Conservation (phyloP, 352 stramenopile species). For the Lagenidium sp. region DNA sequence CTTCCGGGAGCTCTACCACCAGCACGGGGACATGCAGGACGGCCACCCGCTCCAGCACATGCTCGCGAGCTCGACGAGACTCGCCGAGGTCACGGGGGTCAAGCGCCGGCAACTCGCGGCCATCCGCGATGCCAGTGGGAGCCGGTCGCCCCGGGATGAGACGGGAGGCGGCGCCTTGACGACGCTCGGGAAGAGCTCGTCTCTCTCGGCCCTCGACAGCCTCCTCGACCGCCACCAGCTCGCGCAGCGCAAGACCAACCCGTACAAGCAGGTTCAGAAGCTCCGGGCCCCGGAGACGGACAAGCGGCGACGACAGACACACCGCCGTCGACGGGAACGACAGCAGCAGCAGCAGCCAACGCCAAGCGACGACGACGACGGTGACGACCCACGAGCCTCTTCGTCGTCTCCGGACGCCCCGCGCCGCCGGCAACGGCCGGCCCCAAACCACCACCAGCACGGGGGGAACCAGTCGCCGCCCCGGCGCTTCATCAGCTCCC, state of each 20-base stretch:
- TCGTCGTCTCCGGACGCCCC: not conserved
- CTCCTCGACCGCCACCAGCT: slow-evolving; percentile 17
- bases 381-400: not conserved
- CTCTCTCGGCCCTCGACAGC: slow-evolving; percentile 28
- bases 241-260: slow-evolving; percentile 6
- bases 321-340: no score
- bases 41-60: slow-evolving; percentile 65
- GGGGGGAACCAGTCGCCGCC: slow-evolving; percentile 1
- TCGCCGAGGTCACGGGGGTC: slow-evolving; percentile 20
- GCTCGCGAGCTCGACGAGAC: slow-evolving; percentile 40
- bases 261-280: slow-evolving; percentile 9
- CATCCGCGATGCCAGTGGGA: no score
- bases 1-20: slow-evolving; percentile 59
- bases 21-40: slow-evolving; percentile 29
- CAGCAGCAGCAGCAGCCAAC: no score
- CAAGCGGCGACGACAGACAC: not conserved
- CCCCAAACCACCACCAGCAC: not conserved
- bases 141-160: no score
- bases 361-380: no score
- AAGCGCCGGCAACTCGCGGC: slow-evolving; percentile 35
- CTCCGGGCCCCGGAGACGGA: not conserved
- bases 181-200: slow-evolving; percentile 15
- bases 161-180: slow-evolving; percentile 5
- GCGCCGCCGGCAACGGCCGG: not conserved
- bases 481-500: slow-evolving; percentile 32